These are phyloP conservation scores for Rubus idaeus DNA, from an alignment of 306 rosid genomes.

Conservation along the genomic window DNA sequence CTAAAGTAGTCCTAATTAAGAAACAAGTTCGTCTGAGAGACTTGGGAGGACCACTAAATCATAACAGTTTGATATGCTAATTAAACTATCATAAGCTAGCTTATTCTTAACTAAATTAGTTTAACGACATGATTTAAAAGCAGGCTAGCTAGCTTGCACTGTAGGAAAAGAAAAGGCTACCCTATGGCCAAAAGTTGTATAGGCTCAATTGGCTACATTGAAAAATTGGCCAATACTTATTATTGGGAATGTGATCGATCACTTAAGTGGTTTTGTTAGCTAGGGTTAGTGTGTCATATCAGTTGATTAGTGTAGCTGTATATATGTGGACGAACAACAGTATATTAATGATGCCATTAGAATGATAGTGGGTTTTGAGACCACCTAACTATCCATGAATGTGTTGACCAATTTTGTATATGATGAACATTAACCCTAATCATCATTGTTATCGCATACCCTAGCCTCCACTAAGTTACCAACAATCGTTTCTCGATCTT, in stretches of 20 bases:
- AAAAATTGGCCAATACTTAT: constrained; percentile 13
- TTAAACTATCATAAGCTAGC: constrained; percentile 43
- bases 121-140: constrained; percentile 27
- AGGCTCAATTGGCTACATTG: constrained; percentile 51
- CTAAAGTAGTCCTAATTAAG: constrained; percentile 5
- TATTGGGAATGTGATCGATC: background rate
- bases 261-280: background rate
- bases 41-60: constrained; percentile 70
- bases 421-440: constrained; percentile 31
- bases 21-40: constrained; percentile 12
- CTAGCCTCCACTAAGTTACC: background rate
- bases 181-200: constrained; percentile 49
- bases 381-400: constrained; percentile 41
- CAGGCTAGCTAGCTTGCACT: constrained; percentile 42
- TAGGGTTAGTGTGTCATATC: background rate
- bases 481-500: background rate
- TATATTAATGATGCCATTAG: constrained; percentile 32
- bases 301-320: background rate
- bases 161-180: constrained; percentile 72
- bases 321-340: constrained; percentile 21
- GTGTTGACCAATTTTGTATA: constrained; percentile 37
- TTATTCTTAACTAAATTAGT: constrained; percentile 42
- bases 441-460: constrained; percentile 9
- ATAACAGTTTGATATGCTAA: constrained; percentile 69
- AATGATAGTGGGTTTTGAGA: constrained; percentile 51